Evolutionary conservation across 371 early-diverging fungal species (phyloP), one percentile per base, ranked within the genome.

Genomic region (Neoconidiobolus thromboides): DNA sequence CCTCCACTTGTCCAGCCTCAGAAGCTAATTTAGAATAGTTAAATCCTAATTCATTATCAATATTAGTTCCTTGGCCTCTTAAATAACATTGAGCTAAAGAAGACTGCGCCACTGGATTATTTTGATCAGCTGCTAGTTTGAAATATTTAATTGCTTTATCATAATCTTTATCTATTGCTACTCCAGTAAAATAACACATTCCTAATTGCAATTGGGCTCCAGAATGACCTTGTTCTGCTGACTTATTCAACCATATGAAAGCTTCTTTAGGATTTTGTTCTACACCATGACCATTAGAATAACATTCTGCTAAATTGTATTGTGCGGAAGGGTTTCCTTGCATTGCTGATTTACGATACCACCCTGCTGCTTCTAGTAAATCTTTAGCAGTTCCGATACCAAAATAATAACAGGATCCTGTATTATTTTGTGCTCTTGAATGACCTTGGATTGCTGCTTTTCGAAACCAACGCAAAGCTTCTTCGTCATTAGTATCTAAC

Each of bases 371-470:
- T 63, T 76, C 69, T 14, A 70, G 55, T 0, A 79, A 61, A 66
- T 87, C 76, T 64, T 73, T 68, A 42, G 73, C 73, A 0, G 84
- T 75, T 5, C 89, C 91, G 49, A 82, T 64, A 6, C 93, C 96
- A 46, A 82, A 75, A 63, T 92, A 92, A 65, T 84, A 92, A 62
- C 93, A 93, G 62, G 81, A 91, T 1, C 91, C 96, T 12, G 91
- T 73, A 6, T 86, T 83, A 58, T 88, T 88, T 63, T 86, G 79
- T 7, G 87, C 93, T 0, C 85, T 68, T 2, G 87, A 71, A 61
- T 86, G 81, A n/a, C 82, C 84, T 65, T 77, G 79, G 59, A 77
- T 68, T 7, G 86, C 85, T n/a, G 80, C 71, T 44, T 70, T 68
- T 39, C 73, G 64, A 65, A 83, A 86, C 82, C 81, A 85, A 59